A percentile compares a stretch with the other conserved stretches of the same genome.
phyloP scores from a whole-genome alignment of 2,329 filamentous ascomycete genomes.

The Mariannaea elegans region DNA sequence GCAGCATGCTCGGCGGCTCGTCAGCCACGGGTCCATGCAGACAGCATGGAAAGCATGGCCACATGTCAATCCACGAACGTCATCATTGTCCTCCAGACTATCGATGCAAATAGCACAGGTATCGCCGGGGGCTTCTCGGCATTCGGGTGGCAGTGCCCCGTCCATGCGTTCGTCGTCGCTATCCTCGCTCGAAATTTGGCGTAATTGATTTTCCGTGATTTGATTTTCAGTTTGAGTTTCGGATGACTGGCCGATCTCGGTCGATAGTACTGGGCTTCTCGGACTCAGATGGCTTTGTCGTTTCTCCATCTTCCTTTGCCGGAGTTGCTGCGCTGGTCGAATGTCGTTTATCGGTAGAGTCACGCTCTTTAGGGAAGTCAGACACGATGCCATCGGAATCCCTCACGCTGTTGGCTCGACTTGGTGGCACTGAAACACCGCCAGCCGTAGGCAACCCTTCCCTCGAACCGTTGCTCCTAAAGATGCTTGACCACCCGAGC shows the following conservation, averaged over 20 bases:
- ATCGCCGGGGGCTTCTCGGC: conserved; percentile 84
- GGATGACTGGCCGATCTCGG: conserved; percentile 38
- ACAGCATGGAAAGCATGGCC: conserved; percentile 98
- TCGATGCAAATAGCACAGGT: conserved; percentile 98
- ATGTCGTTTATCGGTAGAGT: conserved; percentile 54
- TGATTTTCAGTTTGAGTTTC: conserved; percentile 35
- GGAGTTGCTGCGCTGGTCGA: conserved; percentile 36
- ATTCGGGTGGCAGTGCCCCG: conserved; percentile 81
- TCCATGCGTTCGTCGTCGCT: conserved; percentile 82
- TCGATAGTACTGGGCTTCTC: conserved; percentile 31
- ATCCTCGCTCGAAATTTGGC: conserved; percentile 59
- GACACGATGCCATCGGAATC: conserved; percentile 67
- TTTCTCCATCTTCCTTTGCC: conserved; percentile 29
- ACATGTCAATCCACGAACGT: conserved; percentile 91
- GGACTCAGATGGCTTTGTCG: conserved; percentile 22
- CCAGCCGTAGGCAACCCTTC: conserved; percentile 86
- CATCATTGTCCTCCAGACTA: conserved; percentile 91
- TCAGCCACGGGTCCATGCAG: conserved; percentile 96
- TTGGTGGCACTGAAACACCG: conserved; percentile 80
- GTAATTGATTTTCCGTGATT: conserved; percentile 38
- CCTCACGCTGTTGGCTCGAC: conserved; percentile 77
- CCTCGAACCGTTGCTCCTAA: too few species aligned
- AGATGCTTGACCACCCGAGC: too few species aligned
- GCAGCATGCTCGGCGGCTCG: conserved; percentile 91
- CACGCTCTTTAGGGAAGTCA: conserved; percentile 55